These are phyloP conservation scores for Triticum timopheevii DNA, from an alignment of 176 grass and related monocot genomes.

Conservation along the genomic window DNA sequence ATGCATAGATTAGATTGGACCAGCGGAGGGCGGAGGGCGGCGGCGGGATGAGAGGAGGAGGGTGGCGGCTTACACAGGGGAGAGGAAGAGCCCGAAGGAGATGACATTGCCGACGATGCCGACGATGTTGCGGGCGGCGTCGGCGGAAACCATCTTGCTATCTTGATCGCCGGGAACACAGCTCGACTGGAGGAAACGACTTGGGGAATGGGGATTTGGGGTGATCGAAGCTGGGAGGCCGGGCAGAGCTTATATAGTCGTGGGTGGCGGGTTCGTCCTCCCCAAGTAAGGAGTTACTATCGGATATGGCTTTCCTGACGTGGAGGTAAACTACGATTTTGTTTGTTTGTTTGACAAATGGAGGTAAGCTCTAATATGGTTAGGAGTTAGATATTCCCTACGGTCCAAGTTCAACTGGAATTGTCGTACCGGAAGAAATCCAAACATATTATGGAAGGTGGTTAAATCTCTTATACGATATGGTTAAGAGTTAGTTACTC, in stretches of 20 bases:
- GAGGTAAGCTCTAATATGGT: neutral
- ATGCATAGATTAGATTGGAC: neutral
- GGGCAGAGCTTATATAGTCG: neutral
- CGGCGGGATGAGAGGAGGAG: neutral
- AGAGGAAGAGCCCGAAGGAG: conserved; percentile 10
- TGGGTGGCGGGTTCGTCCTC: neutral
- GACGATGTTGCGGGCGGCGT: neutral
- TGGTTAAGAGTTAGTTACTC: neutral
- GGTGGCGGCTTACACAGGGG: neutral
- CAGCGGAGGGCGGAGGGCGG: too few relatives aligned
- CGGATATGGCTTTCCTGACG: neutral
- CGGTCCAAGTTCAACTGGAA: neutral
- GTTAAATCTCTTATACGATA: neutral
- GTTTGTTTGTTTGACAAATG: neutral
- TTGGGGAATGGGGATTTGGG: neutral
- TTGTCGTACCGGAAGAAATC: neutral
- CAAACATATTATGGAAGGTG: neutral
- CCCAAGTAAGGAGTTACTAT: neutral
- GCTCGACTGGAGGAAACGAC: neutral
- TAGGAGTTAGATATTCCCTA: neutral
- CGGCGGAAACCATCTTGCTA: neutral
- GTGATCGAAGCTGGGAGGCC: neutral
- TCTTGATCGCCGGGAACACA: neutral
- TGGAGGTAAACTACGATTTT: neutral
- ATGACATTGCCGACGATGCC: conserved; percentile 10